Conservation (phyloP, 371 early-diverging fungal genomes). For the Lichtheimia corymbifera region DNA sequence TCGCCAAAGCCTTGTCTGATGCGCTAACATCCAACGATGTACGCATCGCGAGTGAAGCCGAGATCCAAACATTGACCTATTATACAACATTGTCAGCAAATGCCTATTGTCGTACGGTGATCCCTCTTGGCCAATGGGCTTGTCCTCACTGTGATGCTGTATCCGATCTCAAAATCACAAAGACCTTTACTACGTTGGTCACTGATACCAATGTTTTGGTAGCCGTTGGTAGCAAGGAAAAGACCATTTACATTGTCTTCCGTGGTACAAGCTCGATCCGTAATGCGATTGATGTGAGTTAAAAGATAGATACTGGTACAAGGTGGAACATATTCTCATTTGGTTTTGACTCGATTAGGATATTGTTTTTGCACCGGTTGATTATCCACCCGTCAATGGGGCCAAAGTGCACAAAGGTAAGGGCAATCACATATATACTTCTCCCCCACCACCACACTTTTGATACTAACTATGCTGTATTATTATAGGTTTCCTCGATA, state of each 20-base stretch:
- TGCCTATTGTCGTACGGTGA: conserved; percentile 16
- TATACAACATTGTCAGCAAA: conserved; percentile 13
- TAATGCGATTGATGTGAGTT: no score
- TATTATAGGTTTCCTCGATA: conserved; percentile 17
- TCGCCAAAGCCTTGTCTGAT: not conserved
- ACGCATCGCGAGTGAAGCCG: conserved; percentile 3
- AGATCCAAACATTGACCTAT: conserved; percentile 1
- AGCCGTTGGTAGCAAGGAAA: conserved; percentile 14
- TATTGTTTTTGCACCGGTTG: conserved; percentile 8
- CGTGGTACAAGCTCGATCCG: conserved; percentile 10
- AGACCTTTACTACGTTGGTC: conserved; percentile 14
- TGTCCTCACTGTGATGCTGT: conserved; percentile 14
- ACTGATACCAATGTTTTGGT: conserved; percentile 18
- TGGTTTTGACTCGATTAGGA: conserved; percentile 3
- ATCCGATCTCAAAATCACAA: conserved; percentile 11
- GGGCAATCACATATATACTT: no score
- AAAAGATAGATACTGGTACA: no score
- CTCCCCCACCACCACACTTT: no score
- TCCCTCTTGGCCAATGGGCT: conserved; percentile 9
- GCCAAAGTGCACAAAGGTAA: conserved; percentile 17
- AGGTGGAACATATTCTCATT: not conserved
- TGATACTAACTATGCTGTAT: not conserved
- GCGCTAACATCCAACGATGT: not conserved
- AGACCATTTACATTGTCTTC: conserved; percentile 20
- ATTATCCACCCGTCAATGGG: conserved; percentile 13